phyloP scores from a whole-genome alignment of 2,329 filamentous ascomycete genomes.

The Domatiomyces globalis region DNA sequence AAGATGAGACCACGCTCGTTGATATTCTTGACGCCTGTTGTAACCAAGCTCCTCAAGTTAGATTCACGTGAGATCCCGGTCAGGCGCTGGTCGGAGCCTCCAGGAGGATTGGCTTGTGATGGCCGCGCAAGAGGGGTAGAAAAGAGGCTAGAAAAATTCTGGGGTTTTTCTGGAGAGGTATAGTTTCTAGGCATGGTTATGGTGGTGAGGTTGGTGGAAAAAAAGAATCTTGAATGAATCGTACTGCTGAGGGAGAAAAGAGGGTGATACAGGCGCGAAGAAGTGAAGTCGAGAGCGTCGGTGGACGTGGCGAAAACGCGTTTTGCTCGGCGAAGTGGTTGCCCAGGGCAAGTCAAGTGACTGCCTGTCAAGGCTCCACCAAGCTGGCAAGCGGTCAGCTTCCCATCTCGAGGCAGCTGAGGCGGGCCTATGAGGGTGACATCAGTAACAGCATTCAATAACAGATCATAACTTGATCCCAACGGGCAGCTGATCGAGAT shows the following conservation, averaged over 20 bases:
- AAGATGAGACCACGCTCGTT: not conserved
- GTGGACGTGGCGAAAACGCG: not conserved
- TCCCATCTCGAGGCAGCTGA: too few relatives aligned
- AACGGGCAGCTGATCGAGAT: slow-evolving; percentile 22
- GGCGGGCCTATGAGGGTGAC: too few relatives aligned
- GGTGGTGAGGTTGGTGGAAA: not conserved
- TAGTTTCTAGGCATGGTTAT: not conserved
- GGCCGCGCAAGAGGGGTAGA: not conserved
- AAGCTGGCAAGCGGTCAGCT: not conserved
- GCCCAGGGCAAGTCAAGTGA: not conserved
- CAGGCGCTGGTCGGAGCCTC: not conserved
- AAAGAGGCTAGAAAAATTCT: not conserved
- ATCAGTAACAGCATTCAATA: not conserved
- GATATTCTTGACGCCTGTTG: not conserved
- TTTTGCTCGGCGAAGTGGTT: not conserved
- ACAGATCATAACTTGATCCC: not conserved
- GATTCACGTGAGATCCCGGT: not conserved
- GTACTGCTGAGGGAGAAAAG: not conserved
- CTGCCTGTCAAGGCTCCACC: not conserved
- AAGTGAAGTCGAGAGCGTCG: not conserved
- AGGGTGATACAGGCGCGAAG: not conserved
- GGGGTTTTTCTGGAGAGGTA: not conserved
- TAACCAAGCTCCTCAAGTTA: not conserved
- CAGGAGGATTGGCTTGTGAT: not conserved
- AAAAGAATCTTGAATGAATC: not conserved